phyloP scores from a whole-genome alignment of 495 filamentous ascomycete genomes.

The Darksidea phi region DNA sequence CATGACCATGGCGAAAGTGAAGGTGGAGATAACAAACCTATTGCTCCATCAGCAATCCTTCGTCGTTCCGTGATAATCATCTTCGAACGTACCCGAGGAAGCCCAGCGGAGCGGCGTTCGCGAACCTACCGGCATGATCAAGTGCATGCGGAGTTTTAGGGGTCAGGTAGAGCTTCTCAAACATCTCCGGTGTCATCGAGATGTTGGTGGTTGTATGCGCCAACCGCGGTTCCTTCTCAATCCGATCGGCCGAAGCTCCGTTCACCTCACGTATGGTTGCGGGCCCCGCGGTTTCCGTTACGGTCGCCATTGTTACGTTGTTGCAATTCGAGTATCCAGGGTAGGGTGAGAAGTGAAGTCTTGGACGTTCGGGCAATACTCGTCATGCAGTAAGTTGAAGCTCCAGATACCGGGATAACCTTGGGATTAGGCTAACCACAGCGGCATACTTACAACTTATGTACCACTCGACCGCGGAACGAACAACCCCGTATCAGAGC shows the following conservation, averaged over 20 bases:
- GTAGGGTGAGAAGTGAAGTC: too few species aligned
- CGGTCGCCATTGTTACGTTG: too few species aligned
- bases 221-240: slow-evolving; percentile 15
- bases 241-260: background rate
- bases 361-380: too few species aligned
- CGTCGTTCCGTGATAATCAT: background rate
- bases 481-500: too few species aligned
- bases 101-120: slow-evolving; percentile 45
- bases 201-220: slow-evolving; percentile 26
- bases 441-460: too few species aligned
- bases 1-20: slow-evolving; percentile 45
- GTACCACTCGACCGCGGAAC: too few species aligned
- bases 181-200: slow-evolving; percentile 54
- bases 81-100: slow-evolving; percentile 46
- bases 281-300: background rate
- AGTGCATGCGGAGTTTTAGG: slow-evolving; percentile 52
- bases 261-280: background rate
- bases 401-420: too few species aligned
- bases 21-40: slow-evolving; percentile 50
- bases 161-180: slow-evolving; percentile 59
- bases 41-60: background rate
- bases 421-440: too few species aligned
- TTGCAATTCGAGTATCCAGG: too few species aligned
- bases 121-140: slow-evolving; percentile 57
- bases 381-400: too few species aligned